A percentile compares a stretch with the other conserved stretches of the same genome.
Conservation (phyloP, 2,329 filamentous ascomycete species). For the Sordariomycetes sp. region DNA sequence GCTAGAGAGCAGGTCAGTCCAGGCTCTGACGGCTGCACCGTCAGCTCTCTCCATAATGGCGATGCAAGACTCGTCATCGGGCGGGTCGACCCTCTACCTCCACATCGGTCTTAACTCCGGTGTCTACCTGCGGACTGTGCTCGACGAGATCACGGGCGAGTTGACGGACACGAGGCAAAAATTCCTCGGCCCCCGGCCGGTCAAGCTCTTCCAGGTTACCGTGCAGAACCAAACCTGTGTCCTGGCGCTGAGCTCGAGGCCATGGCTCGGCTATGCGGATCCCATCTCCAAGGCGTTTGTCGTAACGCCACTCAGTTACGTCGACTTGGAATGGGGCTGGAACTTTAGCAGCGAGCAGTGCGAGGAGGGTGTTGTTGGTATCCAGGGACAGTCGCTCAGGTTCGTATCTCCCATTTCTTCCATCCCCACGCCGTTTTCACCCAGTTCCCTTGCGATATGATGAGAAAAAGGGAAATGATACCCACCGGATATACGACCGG, state of each 20-base stretch:
- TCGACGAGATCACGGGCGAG: constrained; percentile 93
- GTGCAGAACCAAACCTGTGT: constrained; percentile 77
- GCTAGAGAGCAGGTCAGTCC: constrained; percentile 85
- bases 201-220: constrained; percentile 82
- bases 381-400: constrained; percentile 79
- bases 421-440: constrained; percentile 7
- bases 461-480: constrained; percentile 51
- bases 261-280: constrained; percentile 94
- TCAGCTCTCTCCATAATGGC: constrained; percentile 83
- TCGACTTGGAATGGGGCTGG: constrained; percentile 83
- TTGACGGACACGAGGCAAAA: constrained; percentile 89
- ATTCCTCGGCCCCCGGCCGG: constrained; percentile 82
- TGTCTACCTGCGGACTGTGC: constrained; percentile 85
- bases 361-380: constrained; percentile 84
- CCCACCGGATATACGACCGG: constrained; percentile 26
- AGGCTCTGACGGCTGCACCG: constrained; percentile 81
- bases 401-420: constrained; percentile 31
- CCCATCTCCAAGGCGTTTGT: constrained; percentile 69
- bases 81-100: constrained; percentile 78
- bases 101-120: constrained; percentile 94
- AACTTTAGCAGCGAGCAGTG: constrained; percentile 95
- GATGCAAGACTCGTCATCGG: constrained; percentile 88
- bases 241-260: constrained; percentile 77
- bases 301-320: constrained; percentile 82
- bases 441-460: constrained; percentile 27